These are phyloP conservation scores for Colletotrichum tanaceti DNA, from an alignment of 2,329 filamentous ascomycete species.

Conservation along the genomic window DNA sequence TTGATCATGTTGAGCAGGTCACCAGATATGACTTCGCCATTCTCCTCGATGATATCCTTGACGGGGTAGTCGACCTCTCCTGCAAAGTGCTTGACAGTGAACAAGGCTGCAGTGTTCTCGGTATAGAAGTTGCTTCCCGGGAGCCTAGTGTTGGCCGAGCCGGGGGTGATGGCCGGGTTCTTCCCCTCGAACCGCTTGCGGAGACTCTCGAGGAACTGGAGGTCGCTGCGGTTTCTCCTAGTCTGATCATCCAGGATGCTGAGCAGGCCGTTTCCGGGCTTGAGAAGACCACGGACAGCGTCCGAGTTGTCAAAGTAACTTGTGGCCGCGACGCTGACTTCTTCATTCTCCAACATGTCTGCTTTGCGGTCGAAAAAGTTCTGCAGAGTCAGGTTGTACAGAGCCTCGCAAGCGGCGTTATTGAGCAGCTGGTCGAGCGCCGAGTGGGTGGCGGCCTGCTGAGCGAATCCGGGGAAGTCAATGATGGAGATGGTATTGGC, in stretches of 20 bases:
- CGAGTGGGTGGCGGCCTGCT: slow-evolving; percentile 84
- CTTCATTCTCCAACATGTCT: slow-evolving; percentile 92
- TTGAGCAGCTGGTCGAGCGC: slow-evolving; percentile 91
- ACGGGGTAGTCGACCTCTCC: slow-evolving; percentile 96
- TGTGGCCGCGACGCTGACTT: slow-evolving; percentile 88
- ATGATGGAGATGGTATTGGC: slow-evolving; percentile 95
- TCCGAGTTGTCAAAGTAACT: slow-evolving; percentile 99
- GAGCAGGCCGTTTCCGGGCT: slow-evolving; percentile 90
- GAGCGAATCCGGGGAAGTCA: slow-evolving; percentile 95
- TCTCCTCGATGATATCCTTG: slow-evolving; percentile 90
- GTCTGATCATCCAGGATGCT: slow-evolving; percentile 98
- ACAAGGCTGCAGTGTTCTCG: slow-evolving; percentile 81
- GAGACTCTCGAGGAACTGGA: slow-evolving; percentile 89
- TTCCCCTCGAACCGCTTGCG: slow-evolving; percentile 95
- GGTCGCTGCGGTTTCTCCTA: slow-evolving; percentile 85
- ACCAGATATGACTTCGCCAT: slow-evolving; percentile 94
- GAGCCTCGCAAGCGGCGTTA: slow-evolving; percentile 90
- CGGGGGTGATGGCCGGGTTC: slow-evolving; percentile 88
- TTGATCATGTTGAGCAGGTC: slow-evolving; percentile 96
- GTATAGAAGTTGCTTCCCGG: slow-evolving; percentile 92
- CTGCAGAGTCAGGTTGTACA: slow-evolving; percentile 94
- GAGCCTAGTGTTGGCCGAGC: slow-evolving; percentile 77
- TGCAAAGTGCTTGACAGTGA: slow-evolving; percentile 94
- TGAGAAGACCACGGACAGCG: slow-evolving; percentile 89
- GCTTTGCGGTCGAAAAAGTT: slow-evolving; percentile 97